Percentiles rank a stretch among this genome's conserved stretches.
Conservation (phyloP, 2,329 filamentous ascomycete species). For the Ilyonectria robusta region DNA sequence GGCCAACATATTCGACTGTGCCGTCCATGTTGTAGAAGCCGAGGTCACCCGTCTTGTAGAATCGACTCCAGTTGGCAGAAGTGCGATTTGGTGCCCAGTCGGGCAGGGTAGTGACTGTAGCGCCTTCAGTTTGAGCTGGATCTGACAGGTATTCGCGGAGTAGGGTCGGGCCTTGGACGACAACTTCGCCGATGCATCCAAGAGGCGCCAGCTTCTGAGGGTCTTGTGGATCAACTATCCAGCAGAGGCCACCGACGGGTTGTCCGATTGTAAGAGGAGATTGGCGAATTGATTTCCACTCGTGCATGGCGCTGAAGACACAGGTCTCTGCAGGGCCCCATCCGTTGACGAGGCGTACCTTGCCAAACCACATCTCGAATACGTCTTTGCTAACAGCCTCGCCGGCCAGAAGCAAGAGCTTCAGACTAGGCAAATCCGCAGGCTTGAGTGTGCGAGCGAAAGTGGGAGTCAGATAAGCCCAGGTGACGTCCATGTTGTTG, state of each 20-base stretch:
- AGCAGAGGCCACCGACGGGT: slow-evolving; percentile 20
- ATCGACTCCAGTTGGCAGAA: background rate
- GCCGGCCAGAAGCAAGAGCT: slow-evolving; percentile 21
- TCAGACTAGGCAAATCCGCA: background rate
- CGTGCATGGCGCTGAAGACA: slow-evolving; percentile 11
- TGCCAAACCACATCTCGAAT: slow-evolving; percentile 19
- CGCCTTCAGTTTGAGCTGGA: background rate
- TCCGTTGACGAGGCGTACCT: slow-evolving; percentile 4
- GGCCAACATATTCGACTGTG: slow-evolving; percentile 17
- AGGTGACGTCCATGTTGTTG: background rate
- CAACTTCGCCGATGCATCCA: slow-evolving; percentile 32
- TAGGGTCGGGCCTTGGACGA: slow-evolving; percentile 52
- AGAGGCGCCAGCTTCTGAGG: slow-evolving; percentile 21
- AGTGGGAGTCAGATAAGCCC: background rate
- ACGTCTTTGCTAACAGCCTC: slow-evolving; percentile 26
- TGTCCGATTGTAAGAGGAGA: slow-evolving; percentile 22
- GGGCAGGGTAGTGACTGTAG: background rate
- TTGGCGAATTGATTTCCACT: slow-evolving; percentile 3
- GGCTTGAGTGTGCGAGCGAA: slow-evolving; percentile 10
- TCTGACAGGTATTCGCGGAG: slow-evolving; percentile 63
- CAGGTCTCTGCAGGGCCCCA: slow-evolving; percentile 28
- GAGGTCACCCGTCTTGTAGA: slow-evolving; percentile 15
- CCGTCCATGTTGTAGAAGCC: slow-evolving; percentile 4
- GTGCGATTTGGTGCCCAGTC: background rate
- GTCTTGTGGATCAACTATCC: slow-evolving; percentile 26